Percentiles rank a stretch among this genome's conserved stretches.
These are phyloP conservation scores for Populus simonii DNA, from an alignment of 345 rosid genomes.

Conservation along the genomic window DNA sequence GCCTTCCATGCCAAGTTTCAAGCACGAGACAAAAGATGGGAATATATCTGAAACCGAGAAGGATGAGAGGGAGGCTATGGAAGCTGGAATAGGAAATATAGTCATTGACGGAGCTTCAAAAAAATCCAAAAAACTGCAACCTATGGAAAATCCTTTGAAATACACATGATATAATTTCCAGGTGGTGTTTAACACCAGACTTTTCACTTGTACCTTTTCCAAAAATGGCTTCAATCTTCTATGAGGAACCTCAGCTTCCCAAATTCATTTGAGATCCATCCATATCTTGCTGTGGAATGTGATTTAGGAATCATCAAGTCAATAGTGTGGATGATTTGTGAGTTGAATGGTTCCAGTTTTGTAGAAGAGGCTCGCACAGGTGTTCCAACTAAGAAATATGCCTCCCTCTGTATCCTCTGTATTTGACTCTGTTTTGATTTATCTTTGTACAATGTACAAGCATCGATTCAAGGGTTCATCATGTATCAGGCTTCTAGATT, in stretches of 20 bases:
- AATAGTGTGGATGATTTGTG: not conserved
- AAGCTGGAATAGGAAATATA: constrained; percentile 54
- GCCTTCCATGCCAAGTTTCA: constrained; percentile 33
- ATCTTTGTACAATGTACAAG: constrained; percentile 10
- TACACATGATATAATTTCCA: not conserved
- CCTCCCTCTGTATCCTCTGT: not conserved
- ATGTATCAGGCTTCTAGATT: not conserved
- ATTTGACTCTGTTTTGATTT: not conserved
- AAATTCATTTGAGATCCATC: not conserved
- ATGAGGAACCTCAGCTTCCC: not conserved
- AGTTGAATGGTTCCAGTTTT: not conserved
- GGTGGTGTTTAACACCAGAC: not conserved
- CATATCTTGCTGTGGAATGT: not conserved
- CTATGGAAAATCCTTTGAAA: not conserved
- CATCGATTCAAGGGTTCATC: not conserved
- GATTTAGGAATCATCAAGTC: not conserved
- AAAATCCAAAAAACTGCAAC: constrained; percentile 8
- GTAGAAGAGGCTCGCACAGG: not conserved
- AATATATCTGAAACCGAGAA: constrained; percentile 32
- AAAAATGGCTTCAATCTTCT: not conserved
- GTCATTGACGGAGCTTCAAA: constrained; percentile 49
- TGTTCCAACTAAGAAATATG: not conserved
- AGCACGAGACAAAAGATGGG: constrained; percentile 7
- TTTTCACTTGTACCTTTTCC: not conserved
- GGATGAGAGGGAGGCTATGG: constrained; percentile 69